Base-by-base conservation (phyloP, 192 early-diverging fungal genomes). In the Umbelopsis sp. region DNA sequence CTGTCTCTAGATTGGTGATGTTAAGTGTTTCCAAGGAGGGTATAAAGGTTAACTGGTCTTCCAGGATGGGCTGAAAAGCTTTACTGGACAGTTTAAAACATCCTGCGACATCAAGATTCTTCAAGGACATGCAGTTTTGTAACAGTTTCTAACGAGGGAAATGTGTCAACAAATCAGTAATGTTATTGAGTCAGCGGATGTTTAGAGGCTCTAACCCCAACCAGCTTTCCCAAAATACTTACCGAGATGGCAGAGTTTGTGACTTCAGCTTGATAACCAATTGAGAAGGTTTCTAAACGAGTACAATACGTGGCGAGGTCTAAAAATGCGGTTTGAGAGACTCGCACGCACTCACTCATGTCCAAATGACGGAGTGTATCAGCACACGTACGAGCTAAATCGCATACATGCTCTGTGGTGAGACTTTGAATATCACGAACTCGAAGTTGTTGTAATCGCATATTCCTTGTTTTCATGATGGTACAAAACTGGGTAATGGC, bases 231-330 rank as follows among this genome's bases (percentile, higher is more conserved):
- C 38, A 25, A 67, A 31, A 41, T 24, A 25, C n/a, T 73, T 65
- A 70, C 59, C 50, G 68, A 62, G 21, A 77, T 69, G 32, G 71
- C 68, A 6, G 29, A 21, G 65, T 77, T 65, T 3, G 71, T 70
- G 24, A 77, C 71, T 66, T 50, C 71, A 20, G 68, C 11, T 21
- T 77, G 76, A 51, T 77, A 77, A 7, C 71, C 71, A 41, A 77
- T 52, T 10, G 45, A 52, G 43, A 77, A 54, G 4, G 71, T 69
- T 8, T 66, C 49, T 10, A 77, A 17, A 1, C 38, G 44, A 6
- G 34, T 41, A 36, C 68, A 70, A 54, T 70, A 45, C 21, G 11
- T 47, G 26, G 76, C 52, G 24, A 77, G 31, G 22, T 52, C 36
- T 20, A 44, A n/a, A 20, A 73, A 66, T 20, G 68, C 76, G 0